A percentile compares a stretch with the other conserved stretches of the same genome.
These are phyloP conservation scores for Blastomyces parvus DNA, from an alignment of 2,329 filamentous ascomycete genomes.

Conservation along the genomic window DNA sequence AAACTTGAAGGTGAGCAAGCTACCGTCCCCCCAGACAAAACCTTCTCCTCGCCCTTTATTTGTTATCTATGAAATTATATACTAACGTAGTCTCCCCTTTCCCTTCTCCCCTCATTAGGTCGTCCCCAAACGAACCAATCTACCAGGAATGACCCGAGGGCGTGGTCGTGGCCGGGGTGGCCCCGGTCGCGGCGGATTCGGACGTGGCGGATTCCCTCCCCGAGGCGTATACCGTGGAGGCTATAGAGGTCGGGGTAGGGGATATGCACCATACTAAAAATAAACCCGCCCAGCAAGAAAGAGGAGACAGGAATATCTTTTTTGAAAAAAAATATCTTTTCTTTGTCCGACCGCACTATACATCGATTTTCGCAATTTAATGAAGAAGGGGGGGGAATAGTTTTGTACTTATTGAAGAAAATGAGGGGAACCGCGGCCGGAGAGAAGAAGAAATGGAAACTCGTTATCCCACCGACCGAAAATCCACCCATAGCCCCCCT, in stretches of 20 bases:
- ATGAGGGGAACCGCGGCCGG: neutral
- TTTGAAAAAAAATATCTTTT: neutral
- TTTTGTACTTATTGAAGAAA: conserved; percentile 1
- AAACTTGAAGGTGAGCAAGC: conserved; percentile 70
- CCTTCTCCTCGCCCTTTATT: neutral
- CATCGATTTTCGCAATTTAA: neutral
- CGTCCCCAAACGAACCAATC: conserved; percentile 82
- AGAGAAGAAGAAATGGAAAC: neutral
- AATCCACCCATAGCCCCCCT: neutral
- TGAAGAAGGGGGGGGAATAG: too few species aligned
- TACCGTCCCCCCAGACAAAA: neutral
- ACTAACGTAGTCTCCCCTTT: neutral
- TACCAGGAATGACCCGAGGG: conserved; percentile 86
- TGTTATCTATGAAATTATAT: neutral
- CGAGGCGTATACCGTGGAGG: conserved; percentile 35
- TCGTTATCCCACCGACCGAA: neutral
- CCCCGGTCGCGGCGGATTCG: conserved; percentile 44
- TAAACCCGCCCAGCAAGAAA: neutral
- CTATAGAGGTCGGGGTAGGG: conserved; percentile 29
- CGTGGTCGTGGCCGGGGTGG: conserved; percentile 44
- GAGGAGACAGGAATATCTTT: neutral
- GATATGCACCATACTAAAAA: conserved; percentile 38
- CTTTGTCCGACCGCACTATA: neutral
- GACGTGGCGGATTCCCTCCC: conserved; percentile 38
- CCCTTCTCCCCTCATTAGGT: conserved; percentile 43